These are phyloP conservation scores for Podospora anserina DNA, from an alignment of 495 filamentous ascomycete genomes.

Conservation along the genomic window DNA sequence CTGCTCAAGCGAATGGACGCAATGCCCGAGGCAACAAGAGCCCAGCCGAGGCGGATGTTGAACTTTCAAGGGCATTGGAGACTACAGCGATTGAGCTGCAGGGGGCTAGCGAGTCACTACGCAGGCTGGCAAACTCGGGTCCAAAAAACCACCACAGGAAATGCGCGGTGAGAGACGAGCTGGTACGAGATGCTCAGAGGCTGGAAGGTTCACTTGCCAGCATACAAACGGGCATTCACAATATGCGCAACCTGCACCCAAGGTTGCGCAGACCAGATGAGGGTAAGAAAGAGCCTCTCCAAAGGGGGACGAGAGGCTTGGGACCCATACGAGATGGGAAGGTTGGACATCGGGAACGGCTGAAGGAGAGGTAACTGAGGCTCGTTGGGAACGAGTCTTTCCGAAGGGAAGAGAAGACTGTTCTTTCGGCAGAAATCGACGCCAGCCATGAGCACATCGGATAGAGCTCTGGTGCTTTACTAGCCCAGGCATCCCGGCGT, in stretches of 20 bases:
- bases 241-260: conserved; percentile 31
- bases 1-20: background rate
- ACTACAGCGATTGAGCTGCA: conserved; percentile 24
- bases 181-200: conserved; percentile 23
- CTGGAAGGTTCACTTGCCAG: conserved; percentile 20
- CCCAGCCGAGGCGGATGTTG: conserved; percentile 4
- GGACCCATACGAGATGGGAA: background rate
- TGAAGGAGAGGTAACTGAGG: background rate
- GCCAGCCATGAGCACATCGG: background rate
- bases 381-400: too few species aligned
- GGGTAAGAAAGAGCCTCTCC: background rate
- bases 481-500: background rate
- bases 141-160: conserved; percentile 15
- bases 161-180: conserved; percentile 22
- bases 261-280: conserved; percentile 3
- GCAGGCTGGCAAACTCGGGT: conserved; percentile 8
- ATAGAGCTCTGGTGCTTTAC: background rate
- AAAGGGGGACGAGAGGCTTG: background rate
- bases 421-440: background rate
- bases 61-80: conserved; percentile 25
- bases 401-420: too few species aligned
- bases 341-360: background rate
- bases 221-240: conserved; percentile 25
- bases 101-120: conserved; percentile 19
- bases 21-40: background rate